Base-by-base conservation (phyloP, 306 rosid species). In the Vachellia collinsii region DNA sequence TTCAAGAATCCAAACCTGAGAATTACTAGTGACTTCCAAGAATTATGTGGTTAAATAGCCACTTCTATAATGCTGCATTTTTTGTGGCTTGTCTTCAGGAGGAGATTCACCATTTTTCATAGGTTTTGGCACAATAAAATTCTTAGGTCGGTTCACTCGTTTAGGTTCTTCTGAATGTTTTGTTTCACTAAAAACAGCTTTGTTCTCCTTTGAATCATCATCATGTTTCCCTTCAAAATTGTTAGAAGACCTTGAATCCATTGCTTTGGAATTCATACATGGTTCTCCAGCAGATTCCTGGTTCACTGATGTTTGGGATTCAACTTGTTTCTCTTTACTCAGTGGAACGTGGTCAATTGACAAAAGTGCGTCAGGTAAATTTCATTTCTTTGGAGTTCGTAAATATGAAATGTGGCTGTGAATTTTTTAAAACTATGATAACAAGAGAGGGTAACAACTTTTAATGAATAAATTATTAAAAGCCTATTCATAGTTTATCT, bases 1-100 rank as follows among this genome's bases (percentile, higher is more conserved):
- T 14, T 66, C 12, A 11, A 46, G 20, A 77, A 75, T 71, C 69
- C 87, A 47, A 83, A 92, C 92, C 88, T 82, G 83, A 1, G 43
- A 83, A 38, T 75, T 68, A 36, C 74, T 77, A 37, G 81, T 77
- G 17, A 76, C 67, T 80, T 56, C 72, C 1, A 53, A 61, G 63
- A 53, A 23, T 47, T 74, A 63, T 77, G 80, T 58, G 63, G 43
- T 83, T 76, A 73, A 83, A 64, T 17, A n/a, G 22, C 53, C 56
- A n/a, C 51, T 19, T 68, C 17, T 22, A 51, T 76, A 64, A 69
- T 72, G 56, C 9, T 54, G 80, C 58, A 58, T 62, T 14, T 36
- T 25, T n/a, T 69, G 77, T 43, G 72, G 72, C 50, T 51, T 1
- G 66, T 39, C 53, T 34, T 81, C 64, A 76, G n/a, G 69, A 48